Conservation (phyloP, 2,329 filamentous ascomycete species). For the Cladosporium sp. region DNA sequence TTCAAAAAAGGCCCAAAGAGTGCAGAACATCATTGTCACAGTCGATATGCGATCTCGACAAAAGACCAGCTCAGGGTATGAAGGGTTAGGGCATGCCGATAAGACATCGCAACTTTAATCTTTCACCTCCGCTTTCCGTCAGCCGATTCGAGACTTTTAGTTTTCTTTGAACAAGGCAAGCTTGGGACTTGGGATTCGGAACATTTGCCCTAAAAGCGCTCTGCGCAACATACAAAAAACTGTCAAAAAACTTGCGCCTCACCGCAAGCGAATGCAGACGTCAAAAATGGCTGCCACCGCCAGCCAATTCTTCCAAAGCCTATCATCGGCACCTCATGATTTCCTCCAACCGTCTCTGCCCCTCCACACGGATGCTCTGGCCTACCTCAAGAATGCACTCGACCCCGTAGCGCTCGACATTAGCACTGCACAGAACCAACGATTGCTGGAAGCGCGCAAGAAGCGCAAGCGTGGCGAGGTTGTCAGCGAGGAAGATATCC, state of each 20-base stretch:
- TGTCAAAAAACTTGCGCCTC: background rate
- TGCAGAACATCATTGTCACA: too few species aligned
- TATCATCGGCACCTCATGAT: conserved; percentile 50
- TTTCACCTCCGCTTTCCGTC: conserved; percentile 4
- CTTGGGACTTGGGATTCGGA: background rate
- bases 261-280: background rate
- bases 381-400: conserved; percentile 73
- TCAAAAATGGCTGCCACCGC: background rate
- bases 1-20: too few species aligned
- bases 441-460: conserved; percentile 63
- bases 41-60: background rate
- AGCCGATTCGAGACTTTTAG: background rate
- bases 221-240: too few species aligned
- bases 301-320: conserved; percentile 15
- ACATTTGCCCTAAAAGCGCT: background rate
- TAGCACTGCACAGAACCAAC: conserved; percentile 65
- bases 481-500: conserved; percentile 48
- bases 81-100: background rate
- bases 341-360: conserved; percentile 71
- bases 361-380: conserved; percentile 65
- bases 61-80: background rate
- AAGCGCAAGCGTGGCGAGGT: conserved; percentile 69
- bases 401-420: conserved; percentile 73
- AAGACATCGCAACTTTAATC: background rate
- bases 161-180: background rate